These are phyloP conservation scores for Tausonia pullulans DNA, from an alignment of 1,284 basidiomycete species.

Conservation along the genomic window DNA sequence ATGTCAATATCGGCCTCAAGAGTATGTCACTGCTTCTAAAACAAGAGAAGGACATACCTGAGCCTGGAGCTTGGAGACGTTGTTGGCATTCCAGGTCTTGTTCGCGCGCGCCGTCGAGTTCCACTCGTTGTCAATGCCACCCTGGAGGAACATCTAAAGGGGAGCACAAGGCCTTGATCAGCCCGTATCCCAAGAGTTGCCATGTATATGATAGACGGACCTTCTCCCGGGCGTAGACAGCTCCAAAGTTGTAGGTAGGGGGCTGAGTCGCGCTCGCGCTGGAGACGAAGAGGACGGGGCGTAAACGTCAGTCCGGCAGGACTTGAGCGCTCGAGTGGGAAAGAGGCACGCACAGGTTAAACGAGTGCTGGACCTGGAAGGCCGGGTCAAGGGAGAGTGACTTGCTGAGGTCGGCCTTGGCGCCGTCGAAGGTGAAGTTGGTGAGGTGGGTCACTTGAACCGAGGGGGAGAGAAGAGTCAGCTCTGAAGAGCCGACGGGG, in stretches of 20 bases:
- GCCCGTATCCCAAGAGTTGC: neutral
- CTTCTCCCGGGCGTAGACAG: slow-evolving; percentile 76
- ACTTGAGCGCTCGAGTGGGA: slow-evolving; percentile 20
- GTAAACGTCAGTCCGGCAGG: slow-evolving; percentile 22
- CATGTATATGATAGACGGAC: slow-evolving; percentile 38
- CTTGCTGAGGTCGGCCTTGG: slow-evolving; percentile 89
- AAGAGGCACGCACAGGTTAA: slow-evolving; percentile 57
- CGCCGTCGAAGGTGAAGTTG: slow-evolving; percentile 96
- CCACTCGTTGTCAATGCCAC: slow-evolving; percentile 84
- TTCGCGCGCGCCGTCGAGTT: slow-evolving; percentile 82
- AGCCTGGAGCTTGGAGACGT: slow-evolving; percentile 78
- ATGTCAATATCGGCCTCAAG: neutral
- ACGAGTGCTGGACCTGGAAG: slow-evolving; percentile 97
- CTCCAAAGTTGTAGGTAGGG: slow-evolving; percentile 86
- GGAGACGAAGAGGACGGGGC: slow-evolving; percentile 13
- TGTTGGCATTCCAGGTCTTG: slow-evolving; percentile 69
- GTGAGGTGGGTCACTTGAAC: slow-evolving; percentile 69
- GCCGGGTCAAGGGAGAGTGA: slow-evolving; percentile 83
- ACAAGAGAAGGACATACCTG: slow-evolving; percentile 52
- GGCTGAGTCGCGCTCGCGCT: slow-evolving; percentile 45
- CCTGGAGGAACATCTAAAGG: slow-evolving; percentile 76
- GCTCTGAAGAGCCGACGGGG: neutral
- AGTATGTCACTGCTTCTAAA: neutral
- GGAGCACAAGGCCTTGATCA: neutral
- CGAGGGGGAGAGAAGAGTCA: slow-evolving; percentile 5